Base-by-base conservation (phyloP, 805 yeast species). In the Ogataea kodamae region DNA sequence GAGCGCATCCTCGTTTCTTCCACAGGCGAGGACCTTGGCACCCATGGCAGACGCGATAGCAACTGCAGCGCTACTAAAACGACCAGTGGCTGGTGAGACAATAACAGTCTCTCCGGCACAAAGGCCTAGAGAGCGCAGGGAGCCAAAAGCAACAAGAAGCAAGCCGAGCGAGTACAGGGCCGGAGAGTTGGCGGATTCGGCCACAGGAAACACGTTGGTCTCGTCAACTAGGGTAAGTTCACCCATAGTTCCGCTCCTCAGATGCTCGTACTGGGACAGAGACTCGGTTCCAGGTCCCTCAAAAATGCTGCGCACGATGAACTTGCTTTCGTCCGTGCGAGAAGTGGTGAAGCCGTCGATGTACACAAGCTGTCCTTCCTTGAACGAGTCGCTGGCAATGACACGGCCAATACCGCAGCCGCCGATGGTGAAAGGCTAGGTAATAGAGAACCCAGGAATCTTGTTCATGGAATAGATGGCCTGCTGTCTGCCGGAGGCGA, bases 31-130 rank as follows among this genome's bases (percentile, higher is more conserved):
- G 13, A 37, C 42, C 3, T 31, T 20, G 10, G 42, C 42, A 2
- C 42, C 42, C 35, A 38, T 16, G 5, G 38, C 27, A n/a, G 42
- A 25, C 12, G 42, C 42, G 10, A 38, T 25, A 4, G 42, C 38
- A 10, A 38, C 38, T 9, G 38, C 38, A 28, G 38, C 31, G 10
- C 42, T 37, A 25, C 38, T 33, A 19, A 38, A 38, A 14, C 15
- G 11, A 4, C 42, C 42, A 4, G 38, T 33, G 9, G 42, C 35
- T 3, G 42, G 42, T 3, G 35, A 29, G 9, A 38, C 18, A 10
- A 26, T 22, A 11, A 38, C 13, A 10, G 38, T 38, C 23, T 38
- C 32, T 5, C 42, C 42, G 8, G 38, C 25, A 9, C 17, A 20
- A 9, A 38, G 17, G 11, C 18, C 36, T 11, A 38, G 18, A n/a